phyloP scores from a whole-genome alignment of 1,284 basidiomycete species.

The Tremellales sp. region DNA sequence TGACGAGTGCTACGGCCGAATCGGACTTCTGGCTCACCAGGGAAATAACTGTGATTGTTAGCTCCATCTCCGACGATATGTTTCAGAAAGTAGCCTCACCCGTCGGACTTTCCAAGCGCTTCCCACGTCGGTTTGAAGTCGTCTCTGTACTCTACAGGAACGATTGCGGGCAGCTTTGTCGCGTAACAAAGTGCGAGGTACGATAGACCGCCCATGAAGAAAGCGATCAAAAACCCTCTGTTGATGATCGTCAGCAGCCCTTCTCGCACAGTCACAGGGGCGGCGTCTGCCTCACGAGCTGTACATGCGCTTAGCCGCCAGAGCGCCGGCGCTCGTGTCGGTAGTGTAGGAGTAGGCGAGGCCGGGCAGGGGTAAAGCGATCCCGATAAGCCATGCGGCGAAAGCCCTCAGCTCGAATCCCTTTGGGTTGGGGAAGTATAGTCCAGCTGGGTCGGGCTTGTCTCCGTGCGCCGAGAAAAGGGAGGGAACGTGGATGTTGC shows the following conservation, averaged over 20 bases:
- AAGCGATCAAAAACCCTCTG: too few relatives aligned
- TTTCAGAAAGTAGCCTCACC: background rate
- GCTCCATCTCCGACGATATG: background rate
- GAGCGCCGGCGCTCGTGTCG: background rate
- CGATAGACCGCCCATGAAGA: too few relatives aligned
- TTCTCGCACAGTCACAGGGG: too few relatives aligned
- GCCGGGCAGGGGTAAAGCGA: background rate
- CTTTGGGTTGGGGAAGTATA: conserved; percentile 3
- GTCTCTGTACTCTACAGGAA: too few relatives aligned
- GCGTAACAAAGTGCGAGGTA: too few relatives aligned
- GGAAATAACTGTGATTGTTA: conserved; percentile 1
- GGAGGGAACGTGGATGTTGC: conserved; percentile 10
- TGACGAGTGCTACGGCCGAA: background rate
- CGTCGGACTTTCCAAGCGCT: too few relatives aligned
- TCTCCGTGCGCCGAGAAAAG: conserved; percentile 5
- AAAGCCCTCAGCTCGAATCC: conserved; percentile 4
- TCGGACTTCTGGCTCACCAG: background rate
- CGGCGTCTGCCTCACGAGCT: background rate
- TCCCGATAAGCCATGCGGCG: conserved; percentile 4
- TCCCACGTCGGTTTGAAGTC: too few relatives aligned
- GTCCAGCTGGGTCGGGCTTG: background rate
- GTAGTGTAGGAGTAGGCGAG: conserved; percentile 1
- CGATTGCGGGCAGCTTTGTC: too few relatives aligned
- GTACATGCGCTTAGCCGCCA: conserved; percentile 3
- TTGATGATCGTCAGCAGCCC: too few relatives aligned